Percentiles rank a stretch among this genome's conserved stretches.
These are phyloP conservation scores for Leccinum pallidistipes DNA, from an alignment of 1,284 basidiomycete genomes.

Conservation along the genomic window DNA sequence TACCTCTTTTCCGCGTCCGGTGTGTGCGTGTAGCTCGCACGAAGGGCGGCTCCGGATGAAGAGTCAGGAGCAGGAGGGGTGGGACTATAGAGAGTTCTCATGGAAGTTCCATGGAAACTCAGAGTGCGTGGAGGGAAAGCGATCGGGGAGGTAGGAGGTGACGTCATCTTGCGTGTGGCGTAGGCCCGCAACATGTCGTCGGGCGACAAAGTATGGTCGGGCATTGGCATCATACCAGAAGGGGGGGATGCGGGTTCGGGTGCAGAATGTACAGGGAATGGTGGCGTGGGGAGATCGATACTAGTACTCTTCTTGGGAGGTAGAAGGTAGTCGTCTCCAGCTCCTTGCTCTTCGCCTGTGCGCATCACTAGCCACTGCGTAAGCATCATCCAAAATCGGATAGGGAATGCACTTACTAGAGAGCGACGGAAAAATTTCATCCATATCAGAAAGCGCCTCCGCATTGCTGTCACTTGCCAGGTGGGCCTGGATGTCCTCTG, in stretches of 20 bases:
- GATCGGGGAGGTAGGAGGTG: conserved; percentile 36
- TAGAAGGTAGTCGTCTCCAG: conserved; percentile 46
- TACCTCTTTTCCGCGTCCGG: conserved; percentile 26
- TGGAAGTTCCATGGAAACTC: conserved; percentile 26
- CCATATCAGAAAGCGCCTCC: conserved; percentile 37
- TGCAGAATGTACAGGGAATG: conserved; percentile 34
- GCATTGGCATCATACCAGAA: conserved; percentile 48
- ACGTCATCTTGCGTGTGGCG: conserved; percentile 52
- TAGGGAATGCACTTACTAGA: conserved; percentile 44
- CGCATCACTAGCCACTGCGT: conserved; percentile 57
- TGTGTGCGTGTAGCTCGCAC: conserved; percentile 11
- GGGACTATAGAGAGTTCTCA: conserved; percentile 35
- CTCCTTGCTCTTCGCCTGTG: conserved; percentile 38
- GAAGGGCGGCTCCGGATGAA: not conserved
- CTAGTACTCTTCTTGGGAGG: conserved; percentile 24
- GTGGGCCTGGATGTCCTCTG: conserved; percentile 60
- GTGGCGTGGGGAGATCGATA: conserved; percentile 35
- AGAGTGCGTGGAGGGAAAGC: conserved; percentile 31
- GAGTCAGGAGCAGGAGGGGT: conserved; percentile 16
- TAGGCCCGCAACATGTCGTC: conserved; percentile 78
- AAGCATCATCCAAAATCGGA: not conserved
- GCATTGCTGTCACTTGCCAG: conserved; percentile 29
- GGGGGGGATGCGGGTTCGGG: conserved; percentile 39
- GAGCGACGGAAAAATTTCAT: conserved; percentile 64
- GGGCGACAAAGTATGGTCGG: conserved; percentile 55